Percentiles rank a stretch among this genome's conserved stretches.
Evolutionary conservation across 257 asterid genomes (phyloP).

Genomic region (Gardenia jasminoides): DNA sequence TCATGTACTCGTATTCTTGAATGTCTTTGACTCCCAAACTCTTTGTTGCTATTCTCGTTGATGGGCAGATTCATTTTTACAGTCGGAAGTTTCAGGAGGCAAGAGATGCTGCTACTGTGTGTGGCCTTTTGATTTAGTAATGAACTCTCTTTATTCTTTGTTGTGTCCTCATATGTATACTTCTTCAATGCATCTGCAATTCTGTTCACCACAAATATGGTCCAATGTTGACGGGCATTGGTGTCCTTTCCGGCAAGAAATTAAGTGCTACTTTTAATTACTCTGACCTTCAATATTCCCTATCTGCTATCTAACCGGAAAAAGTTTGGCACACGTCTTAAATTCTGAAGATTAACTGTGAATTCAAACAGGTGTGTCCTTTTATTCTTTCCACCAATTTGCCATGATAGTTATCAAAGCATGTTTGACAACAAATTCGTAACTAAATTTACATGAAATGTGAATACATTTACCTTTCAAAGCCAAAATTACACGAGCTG

Average conservation of each 20-base stretch:
- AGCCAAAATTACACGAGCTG: neutral
- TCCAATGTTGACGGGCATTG: neutral
- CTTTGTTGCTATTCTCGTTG: neutral
- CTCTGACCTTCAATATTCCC: neutral
- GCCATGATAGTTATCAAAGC: neutral
- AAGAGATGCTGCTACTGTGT: neutral
- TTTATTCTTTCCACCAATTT: neutral
- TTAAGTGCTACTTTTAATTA: neutral
- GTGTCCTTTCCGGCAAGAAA: neutral
- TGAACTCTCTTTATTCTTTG: neutral
- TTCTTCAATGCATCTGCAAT: neutral
- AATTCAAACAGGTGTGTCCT: neutral
- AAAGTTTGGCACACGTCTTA: neutral
- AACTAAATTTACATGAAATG: too few relatives aligned
- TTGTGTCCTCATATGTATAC: conserved; percentile 3
- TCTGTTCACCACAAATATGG: neutral
- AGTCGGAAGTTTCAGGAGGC: neutral
- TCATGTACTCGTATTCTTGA: neutral
- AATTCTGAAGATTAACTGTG: neutral
- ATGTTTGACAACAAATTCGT: neutral
- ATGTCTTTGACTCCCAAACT: neutral
- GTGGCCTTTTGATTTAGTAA: neutral
- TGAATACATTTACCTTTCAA: neutral
- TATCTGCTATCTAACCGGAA: neutral
- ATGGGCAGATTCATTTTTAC: neutral